Percentiles rank a stretch among this genome's conserved stretches.
Evolutionary conservation across 2,329 filamentous ascomycete genomes (phyloP).

Genomic region (Pseudogymnoascus sp.): DNA sequence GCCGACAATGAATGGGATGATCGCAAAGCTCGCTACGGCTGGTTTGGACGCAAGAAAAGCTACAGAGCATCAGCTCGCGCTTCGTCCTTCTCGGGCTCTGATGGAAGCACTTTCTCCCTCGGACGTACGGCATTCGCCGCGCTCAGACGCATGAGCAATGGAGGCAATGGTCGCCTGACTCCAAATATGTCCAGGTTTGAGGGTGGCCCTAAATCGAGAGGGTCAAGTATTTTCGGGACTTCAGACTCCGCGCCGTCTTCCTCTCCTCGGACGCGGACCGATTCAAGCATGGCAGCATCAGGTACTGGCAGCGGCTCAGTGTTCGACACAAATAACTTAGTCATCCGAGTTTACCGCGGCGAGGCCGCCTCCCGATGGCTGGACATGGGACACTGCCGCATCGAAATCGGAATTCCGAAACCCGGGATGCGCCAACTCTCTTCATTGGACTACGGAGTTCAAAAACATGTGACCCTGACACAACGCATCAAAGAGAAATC

Average conservation of each 20-base stretch:
- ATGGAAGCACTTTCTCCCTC: constrained; percentile 67
- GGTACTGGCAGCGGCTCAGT: constrained; percentile 41
- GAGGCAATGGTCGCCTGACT: constrained; percentile 39
- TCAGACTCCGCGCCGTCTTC: constrained; percentile 29
- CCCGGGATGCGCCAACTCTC: constrained; percentile 51
- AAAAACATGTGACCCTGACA: constrained; percentile 78
- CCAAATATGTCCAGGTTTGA: constrained; percentile 32
- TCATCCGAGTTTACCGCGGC: constrained; percentile 77
- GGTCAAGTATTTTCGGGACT: constrained; percentile 51
- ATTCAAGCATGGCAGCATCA: constrained; percentile 20
- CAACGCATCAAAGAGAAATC: constrained; percentile 51
- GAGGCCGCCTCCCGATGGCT: constrained; percentile 76
- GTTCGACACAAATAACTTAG: constrained; percentile 67
- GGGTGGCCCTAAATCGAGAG: constrained; percentile 24
- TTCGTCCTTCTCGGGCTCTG: constrained; percentile 48
- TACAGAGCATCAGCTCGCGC: constrained; percentile 55
- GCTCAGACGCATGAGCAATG: constrained; percentile 65
- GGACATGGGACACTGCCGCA: constrained; percentile 74
- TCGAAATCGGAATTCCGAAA: constrained; percentile 75
- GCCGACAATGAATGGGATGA: constrained; percentile 34
- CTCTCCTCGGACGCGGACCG: constrained; percentile 22
- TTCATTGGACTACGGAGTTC: constrained; percentile 54
- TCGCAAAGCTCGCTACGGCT: constrained; percentile 41
- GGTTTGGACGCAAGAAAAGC: constrained; percentile 55
- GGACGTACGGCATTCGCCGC: constrained; percentile 67